Base-by-base conservation (phyloP, 1,284 basidiomycete species). In the Pisolithus thermaeus region DNA sequence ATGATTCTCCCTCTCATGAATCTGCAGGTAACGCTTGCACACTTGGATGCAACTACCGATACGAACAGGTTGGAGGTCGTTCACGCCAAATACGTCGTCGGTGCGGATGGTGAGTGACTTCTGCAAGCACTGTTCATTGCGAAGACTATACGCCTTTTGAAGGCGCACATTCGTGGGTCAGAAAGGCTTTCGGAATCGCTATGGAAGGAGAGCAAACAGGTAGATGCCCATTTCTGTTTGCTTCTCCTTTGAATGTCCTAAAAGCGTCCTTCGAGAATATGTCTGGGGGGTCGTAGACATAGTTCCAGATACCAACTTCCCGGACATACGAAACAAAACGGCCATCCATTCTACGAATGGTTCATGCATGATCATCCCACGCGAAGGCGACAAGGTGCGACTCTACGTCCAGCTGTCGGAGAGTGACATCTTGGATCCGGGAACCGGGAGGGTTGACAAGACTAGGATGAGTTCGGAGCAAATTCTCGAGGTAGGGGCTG, bases 81-180 rank as follows among this genome's bases (percentile, higher is more conserved):
- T 5, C 66, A 73, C 53, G 79, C 83, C 7, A 82, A 79, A 61
- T 86, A 77, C 52, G 76, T 85, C 3, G 71, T 87, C 39, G 84
- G 84, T 1, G 72, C 77, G 25, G 84, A 87, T 62, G 84, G 79
- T 77, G 47, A 49, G 69, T 51, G 11, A 2, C 25, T 14, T 8
- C 5, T 2, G 28, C 35, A 23, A 28, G 28, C 25, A 23, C 23
- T 8, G 38, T 38, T 23, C 8, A 1, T 2, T 36, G n/a, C 23
- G 18, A 57, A 20, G 7, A 25, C 30, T 22, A 8, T n/a, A 37
- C 36, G 27, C 18, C 4, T 8, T 44, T 1, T 23, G 16, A 36
- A 80, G 84, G 85, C n/a, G 89, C 88, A 0, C 88, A 91, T 67
- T 90, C 87, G 3, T 92, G 87, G 88, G 85, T 90, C 6, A 77